phyloP scores from a whole-genome alignment of 768 basidiomycete species.

The Amanita thiersii region DNA sequence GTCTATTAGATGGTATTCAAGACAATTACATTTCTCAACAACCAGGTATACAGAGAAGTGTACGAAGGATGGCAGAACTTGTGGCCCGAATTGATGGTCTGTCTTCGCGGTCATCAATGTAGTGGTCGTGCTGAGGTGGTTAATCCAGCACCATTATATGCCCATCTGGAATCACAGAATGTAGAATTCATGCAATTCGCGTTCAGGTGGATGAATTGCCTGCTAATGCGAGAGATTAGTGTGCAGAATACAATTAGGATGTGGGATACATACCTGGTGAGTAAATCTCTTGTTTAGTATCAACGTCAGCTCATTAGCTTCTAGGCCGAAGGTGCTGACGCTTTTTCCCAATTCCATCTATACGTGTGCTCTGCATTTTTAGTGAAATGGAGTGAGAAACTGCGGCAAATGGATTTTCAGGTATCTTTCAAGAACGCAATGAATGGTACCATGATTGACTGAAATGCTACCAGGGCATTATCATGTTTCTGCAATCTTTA shows the following conservation, averaged over 20 bases:
- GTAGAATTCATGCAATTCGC: slow-evolving; percentile 99
- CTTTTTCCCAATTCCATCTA: slow-evolving; percentile 97
- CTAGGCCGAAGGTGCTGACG: slow-evolving; percentile 94
- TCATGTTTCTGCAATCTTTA: slow-evolving; percentile 94
- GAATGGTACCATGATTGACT: not conserved
- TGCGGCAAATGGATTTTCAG: slow-evolving; percentile 98
- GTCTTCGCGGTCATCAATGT: slow-evolving; percentile 6
- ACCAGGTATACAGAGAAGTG: slow-evolving; percentile 92
- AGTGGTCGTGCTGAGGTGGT: slow-evolving; percentile 5
- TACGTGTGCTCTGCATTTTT: slow-evolving; percentile 98
- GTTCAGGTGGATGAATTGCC: slow-evolving; percentile 99
- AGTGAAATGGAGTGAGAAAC: slow-evolving; percentile 88
- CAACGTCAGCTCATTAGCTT: slow-evolving; percentile 3
- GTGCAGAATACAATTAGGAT: slow-evolving; percentile 95
- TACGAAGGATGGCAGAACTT: slow-evolving; percentile 89
- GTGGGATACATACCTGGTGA: slow-evolving; percentile 99
- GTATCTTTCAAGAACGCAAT: slow-evolving; percentile 30
- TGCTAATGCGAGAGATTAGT: slow-evolving; percentile 96
- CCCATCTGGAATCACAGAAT: slow-evolving; percentile 82
- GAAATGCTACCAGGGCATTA: slow-evolving; percentile 98
- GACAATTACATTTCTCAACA: slow-evolving; percentile 97
- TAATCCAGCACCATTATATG: slow-evolving; percentile 66
- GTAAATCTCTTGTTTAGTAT: slow-evolving; percentile 18
- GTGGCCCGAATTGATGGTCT: slow-evolving; percentile 83
- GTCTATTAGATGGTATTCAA: slow-evolving; percentile 93